Base-by-base conservation (phyloP, 2,329 filamentous ascomycete species). In the Dactylellina cionopaga region DNA sequence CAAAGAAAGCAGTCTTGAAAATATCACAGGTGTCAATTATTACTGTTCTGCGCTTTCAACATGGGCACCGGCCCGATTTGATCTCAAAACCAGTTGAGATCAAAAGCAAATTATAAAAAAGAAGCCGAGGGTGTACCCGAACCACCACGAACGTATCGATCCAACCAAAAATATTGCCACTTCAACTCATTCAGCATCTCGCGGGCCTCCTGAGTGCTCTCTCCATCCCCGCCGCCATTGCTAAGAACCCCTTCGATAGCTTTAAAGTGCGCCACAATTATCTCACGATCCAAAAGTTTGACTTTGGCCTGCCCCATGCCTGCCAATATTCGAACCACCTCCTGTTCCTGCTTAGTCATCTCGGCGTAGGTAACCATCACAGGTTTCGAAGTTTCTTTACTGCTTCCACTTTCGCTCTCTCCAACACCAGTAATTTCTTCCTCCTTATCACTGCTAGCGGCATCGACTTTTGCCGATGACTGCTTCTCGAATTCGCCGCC, bases 91-190 rank as follows among this genome's bases (percentile, higher is more conserved):
- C n/a, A n/a, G n/a, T n/a, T n/a, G n/a, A n/a, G n/a, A n/a, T n/a
- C n/a, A n/a, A n/a, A n/a, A n/a, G n/a, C n/a, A n/a, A n/a, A n/a
- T n/a, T n/a, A n/a, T n/a, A 39, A 39, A 49, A 6, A 6, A 11
- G 22, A 13, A 9, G 11, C 6, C 2, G 27, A 15, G 31, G n/a
- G 5, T 19, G 10, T n/a, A 19, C 5, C n/a, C 25, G 6, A 5
- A 24, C 11, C 9, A 24, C 7, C 22, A 3, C 3, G 11, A 5
- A 43, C 3, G 6, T 41, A 22, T 27, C 46, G 13, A 9, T 22
- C 29, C 2, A 56, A 27, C 64, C 55, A 69, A 10, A 44, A 24
- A 11, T 52, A 27, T 24, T 70, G 65, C 15, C 25, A 41, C 22
- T 31, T 43, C 15, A 70, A 24, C 41, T 56, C 15, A 4, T 41